Percentiles rank a stretch among this genome's conserved stretches.
These are phyloP conservation scores for Boletus mariae DNA, from an alignment of 1,284 basidiomycete species.

Conservation along the genomic window DNA sequence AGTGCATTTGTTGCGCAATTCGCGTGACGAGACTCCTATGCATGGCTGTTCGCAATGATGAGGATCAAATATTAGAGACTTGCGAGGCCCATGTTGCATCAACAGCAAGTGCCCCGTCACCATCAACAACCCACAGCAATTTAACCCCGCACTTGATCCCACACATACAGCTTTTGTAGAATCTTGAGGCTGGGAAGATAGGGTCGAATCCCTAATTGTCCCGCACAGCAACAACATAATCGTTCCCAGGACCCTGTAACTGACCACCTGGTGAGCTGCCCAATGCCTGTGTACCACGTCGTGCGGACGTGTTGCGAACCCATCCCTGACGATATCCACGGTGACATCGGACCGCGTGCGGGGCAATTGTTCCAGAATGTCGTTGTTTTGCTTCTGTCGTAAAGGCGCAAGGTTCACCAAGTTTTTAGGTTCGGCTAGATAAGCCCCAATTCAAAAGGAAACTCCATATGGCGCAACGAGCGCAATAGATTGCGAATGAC, in stretches of 20 bases:
- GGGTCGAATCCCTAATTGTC: neutral
- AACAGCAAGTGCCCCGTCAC: conserved; percentile 6
- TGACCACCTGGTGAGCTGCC: neutral
- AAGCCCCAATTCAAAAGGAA: conserved; percentile 3
- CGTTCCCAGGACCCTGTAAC: conserved; percentile 1
- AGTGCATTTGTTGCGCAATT: conserved; percentile 5
- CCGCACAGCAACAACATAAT: neutral
- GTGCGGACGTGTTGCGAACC: neutral
- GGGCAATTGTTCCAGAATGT: neutral
- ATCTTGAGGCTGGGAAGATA: neutral
- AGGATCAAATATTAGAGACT: neutral
- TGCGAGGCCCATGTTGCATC: neutral
- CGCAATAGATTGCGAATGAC: neutral
- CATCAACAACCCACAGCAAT: conserved; percentile 11
- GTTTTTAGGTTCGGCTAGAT: conserved; percentile 10
- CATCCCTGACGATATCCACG: neutral
- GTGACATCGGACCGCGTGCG: neutral
- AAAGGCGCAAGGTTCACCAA: neutral
- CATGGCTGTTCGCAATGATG: conserved; percentile 1
- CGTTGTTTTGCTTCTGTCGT: conserved; percentile 6
- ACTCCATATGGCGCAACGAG: too few relatives aligned
- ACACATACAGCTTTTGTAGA: neutral
- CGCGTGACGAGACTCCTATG: conserved; percentile 1
- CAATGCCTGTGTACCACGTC: neutral
- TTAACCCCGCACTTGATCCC: neutral